Percentiles rank a stretch among this genome's conserved stretches.
These are phyloP conservation scores for Cucumis sativus DNA, from an alignment of 306 rosid species.

Conservation along the genomic window Cucumber_9930_V3 NC_026655.2:9198001-9198500, in stretches of 20 bases:
- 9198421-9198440: no score
- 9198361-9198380: no score
- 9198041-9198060: background rate
- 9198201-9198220: constrained; percentile 18
- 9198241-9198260: background rate
- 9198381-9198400: no score
- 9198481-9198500: no score
- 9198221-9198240: constrained; percentile 17
- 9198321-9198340: no score
- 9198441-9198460: no score
- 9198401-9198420: no score
- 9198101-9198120: constrained; percentile 67
- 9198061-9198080: constrained; percentile 24
- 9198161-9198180: constrained; percentile 32
- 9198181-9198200: background rate
- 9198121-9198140: constrained; percentile 49
- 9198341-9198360: no score
- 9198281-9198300: no score
- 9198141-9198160: background rate
- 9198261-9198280: background rate
- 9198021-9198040: background rate
- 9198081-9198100: constrained; percentile 53
- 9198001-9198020: background rate
- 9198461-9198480: no score
- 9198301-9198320: no score